These are phyloP conservation scores for Chiua virens DNA, from an alignment of 768 basidiomycete species.

Conservation along the genomic window DNA sequence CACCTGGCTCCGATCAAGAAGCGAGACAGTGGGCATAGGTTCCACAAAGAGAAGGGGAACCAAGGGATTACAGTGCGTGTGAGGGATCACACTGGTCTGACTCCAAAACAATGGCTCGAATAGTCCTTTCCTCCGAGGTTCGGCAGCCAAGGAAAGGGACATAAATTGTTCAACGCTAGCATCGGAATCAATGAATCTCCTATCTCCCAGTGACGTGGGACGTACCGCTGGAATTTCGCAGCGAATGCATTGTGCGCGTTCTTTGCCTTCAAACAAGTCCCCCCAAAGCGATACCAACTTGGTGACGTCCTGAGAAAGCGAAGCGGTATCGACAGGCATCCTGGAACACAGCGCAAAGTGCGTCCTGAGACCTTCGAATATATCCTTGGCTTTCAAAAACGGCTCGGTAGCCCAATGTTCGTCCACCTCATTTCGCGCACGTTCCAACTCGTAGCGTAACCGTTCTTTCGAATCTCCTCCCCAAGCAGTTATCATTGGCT, in stretches of 20 bases:
- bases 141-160: conserved; percentile 72
- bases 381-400: conserved; percentile 39
- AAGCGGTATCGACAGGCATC: conserved; percentile 35
- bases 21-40: conserved; percentile 61
- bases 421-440: conserved; percentile 45
- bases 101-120: conserved; percentile 81
- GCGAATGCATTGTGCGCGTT: conserved; percentile 42
- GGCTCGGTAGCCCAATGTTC: conserved; percentile 43
- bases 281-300: conserved; percentile 60
- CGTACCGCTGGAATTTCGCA: conserved; percentile 64
- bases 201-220: conserved; percentile 5
- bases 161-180: conserved; percentile 73
- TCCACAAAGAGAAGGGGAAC: conserved; percentile 77
- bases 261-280: conserved; percentile 40
- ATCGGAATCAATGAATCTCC: background rate
- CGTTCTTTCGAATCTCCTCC: conserved; percentile 55
- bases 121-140: conserved; percentile 69
- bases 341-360: conserved; percentile 54
- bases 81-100: conserved; percentile 37
- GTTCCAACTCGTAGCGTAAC: conserved; percentile 48
- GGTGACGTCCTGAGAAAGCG: conserved; percentile 45
- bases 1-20: conserved; percentile 67
- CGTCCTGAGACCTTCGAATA: conserved; percentile 55
- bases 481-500: conserved; percentile 64
- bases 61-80: conserved; percentile 45